Evolutionary conservation across 106 monocot genomes (phyloP), one percentile per base, ranked within the genome.

Genomic region (Dendrobium catenatum): DNA sequence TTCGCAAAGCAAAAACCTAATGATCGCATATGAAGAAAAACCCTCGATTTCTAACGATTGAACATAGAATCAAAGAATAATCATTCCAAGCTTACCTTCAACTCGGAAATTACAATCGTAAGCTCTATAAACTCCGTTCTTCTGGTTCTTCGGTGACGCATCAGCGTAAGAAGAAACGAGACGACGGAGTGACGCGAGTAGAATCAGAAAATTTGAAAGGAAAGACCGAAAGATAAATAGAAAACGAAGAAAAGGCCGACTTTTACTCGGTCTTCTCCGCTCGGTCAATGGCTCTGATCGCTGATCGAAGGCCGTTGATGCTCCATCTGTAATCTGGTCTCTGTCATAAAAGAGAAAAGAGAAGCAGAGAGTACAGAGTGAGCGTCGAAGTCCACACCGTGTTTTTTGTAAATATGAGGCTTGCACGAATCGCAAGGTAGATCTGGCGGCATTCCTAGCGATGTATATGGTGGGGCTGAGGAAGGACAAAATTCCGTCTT

Each of bases 231-330:
- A 3, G 15, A 33, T 37, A 33, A 40, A 68, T 19, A 20, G 13
- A 73, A 33, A 17, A 72, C 40, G 3, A 0, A 19, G 42, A 42
- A 19, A 44, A n/a, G 18, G 74, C 74, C 7, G 43, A 74, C 74
- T 74, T 74, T 74, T 74, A 43, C 74, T 42, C 74, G 74, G 74
- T 42, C 73, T 20, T 42, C 42, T 2, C 6, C 73, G 17, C 73
- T 19, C 41, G 73, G 37, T 74, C 74, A 74, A 74, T 5, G 43
- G 43, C 8, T n/a, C 43, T 74, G 41, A 44, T 74, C 19, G n/a
- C 43, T 29, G 43, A 44, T 43, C 15, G n/a, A 2, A 13, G 74
- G 43, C 74, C 74, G 42, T 73, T 8, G 73, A 42, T 42, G 73
- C 40, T 70, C 42, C 15, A 26, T 31, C 29, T 68, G 8, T 27